Evolutionary conservation across 2,329 filamentous ascomycete genomes (phyloP).

Genomic region (Fonsecaea nubica): DNA sequence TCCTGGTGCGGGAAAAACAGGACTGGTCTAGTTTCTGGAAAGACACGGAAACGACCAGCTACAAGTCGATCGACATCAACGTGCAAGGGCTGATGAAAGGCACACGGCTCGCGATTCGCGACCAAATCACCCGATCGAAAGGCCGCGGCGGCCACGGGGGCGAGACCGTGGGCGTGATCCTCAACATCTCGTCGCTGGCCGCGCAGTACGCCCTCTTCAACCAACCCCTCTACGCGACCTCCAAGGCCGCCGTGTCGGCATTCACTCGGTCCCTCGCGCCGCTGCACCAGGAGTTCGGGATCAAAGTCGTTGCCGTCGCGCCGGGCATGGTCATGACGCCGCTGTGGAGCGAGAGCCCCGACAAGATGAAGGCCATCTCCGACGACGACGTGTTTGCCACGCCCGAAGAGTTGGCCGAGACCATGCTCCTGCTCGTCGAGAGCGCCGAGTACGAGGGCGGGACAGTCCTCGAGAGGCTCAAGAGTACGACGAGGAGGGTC

Average conservation of each 20-base stretch:
- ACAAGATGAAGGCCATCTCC: slow-evolving; percentile 62
- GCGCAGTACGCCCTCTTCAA: slow-evolving; percentile 50
- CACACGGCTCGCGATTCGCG: slow-evolving; percentile 57
- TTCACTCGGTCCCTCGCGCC: slow-evolving; percentile 57
- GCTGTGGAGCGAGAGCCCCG: slow-evolving; percentile 66
- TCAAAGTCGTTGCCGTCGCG: slow-evolving; percentile 66
- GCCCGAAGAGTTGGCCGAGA: slow-evolving; percentile 64
- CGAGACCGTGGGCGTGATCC: slow-evolving; percentile 50
- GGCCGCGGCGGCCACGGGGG: not conserved
- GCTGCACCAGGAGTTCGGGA: slow-evolving; percentile 58
- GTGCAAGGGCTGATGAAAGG: slow-evolving; percentile 58
- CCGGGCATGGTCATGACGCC: slow-evolving; percentile 67
- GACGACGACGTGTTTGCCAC: slow-evolving; percentile 63
- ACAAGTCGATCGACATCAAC: slow-evolving; percentile 57
- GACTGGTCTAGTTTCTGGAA: slow-evolving; percentile 18
- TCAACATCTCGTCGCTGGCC: slow-evolving; percentile 58
- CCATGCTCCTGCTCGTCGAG: slow-evolving; percentile 44
- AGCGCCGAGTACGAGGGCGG: slow-evolving; percentile 53
- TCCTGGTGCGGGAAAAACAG: not conserved
- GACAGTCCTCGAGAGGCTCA: slow-evolving; percentile 62
- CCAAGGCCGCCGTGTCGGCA: slow-evolving; percentile 57
- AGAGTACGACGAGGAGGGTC: slow-evolving; percentile 58
- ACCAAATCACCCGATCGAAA: slow-evolving; percentile 44
- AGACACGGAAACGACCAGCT: slow-evolving; percentile 50
- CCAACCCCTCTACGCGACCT: slow-evolving; percentile 55